Evolutionary conservation across 805 yeast genomes (phyloP).

Genomic region (Candida yuanshanica): DNA sequence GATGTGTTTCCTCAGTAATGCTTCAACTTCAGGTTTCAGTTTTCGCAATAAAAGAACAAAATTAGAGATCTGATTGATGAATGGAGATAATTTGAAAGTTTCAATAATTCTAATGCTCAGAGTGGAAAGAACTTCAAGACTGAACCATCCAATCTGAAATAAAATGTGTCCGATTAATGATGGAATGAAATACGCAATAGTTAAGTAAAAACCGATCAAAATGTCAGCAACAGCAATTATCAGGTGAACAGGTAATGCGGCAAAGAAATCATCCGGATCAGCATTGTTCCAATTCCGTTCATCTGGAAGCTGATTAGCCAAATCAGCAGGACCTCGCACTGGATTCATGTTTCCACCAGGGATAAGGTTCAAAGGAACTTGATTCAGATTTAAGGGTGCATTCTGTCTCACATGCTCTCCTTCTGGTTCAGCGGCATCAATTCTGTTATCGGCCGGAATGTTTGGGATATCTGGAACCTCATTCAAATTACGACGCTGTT

Average conservation of each 20-base stretch:
- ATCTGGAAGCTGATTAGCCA: constrained; percentile 1
- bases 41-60: neutral
- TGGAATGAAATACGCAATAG: constrained; percentile 42
- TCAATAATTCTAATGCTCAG: constrained; percentile 3
- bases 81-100: constrained; percentile 1
- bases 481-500: constrained; percentile 5
- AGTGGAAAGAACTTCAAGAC: constrained; percentile 4
- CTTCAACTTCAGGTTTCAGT: constrained; percentile 3
- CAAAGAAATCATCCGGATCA: constrained; percentile 13
- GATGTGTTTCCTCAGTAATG: constrained; percentile 1
- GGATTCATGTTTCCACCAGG: constrained; percentile 1
- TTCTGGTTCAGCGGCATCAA: constrained; percentile 11
- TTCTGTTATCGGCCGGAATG: constrained; percentile 4
- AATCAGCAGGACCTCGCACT: constrained; percentile 1
- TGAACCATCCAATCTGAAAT: constrained; percentile 16
- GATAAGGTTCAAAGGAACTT: neutral
- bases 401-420: no score
- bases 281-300: constrained; percentile 1
- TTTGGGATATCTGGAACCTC: constrained; percentile 12
- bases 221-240: constrained; percentile 24
- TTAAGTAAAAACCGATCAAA: constrained; percentile 30
- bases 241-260: constrained; percentile 12
- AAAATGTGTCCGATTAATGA: constrained; percentile 35
- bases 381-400: neutral
- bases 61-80: neutral